Percentiles rank a stretch among this genome's conserved stretches.
Evolutionary conservation across 2,329 filamentous ascomycete genomes (phyloP).

Genomic region (Tolypocladium album): DNA sequence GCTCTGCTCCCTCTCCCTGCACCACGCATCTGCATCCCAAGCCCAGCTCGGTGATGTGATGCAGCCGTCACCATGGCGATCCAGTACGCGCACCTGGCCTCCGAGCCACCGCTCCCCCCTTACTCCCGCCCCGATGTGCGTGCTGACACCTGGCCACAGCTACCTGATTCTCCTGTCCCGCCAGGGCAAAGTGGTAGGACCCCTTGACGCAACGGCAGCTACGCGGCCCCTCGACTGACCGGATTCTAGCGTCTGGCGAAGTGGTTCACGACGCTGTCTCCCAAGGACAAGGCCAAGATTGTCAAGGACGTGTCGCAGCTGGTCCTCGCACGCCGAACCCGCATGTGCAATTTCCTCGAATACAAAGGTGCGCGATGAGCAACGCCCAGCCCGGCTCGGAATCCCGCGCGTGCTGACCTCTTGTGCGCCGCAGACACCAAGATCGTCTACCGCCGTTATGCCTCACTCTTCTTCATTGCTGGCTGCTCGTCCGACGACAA

Average conservation of each 20-base stretch:
- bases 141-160: conserved; percentile 37
- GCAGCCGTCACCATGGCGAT: conserved; percentile 28
- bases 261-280: conserved; percentile 97
- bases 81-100: conserved; percentile 22
- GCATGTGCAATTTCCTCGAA: conserved; percentile 99
- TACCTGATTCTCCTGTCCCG: conserved; percentile 95
- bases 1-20: neutral
- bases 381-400: neutral
- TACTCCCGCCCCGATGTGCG: neutral
- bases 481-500: conserved; percentile 96
- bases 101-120: conserved; percentile 2
- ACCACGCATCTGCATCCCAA: conserved; percentile 3
- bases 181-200: conserved; percentile 95
- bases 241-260: conserved; percentile 77
- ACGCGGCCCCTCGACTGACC: conserved; percentile 2
- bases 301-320: conserved; percentile 99
- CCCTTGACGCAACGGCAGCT: conserved; percentile 2
- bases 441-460: conserved; percentile 96
- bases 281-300: conserved; percentile 98
- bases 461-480: conserved; percentile 98
- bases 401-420: neutral
- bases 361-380: conserved; percentile 67
- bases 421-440: conserved; percentile 63
- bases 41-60: conserved; percentile 9
- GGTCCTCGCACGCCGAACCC: conserved; percentile 85